Evolutionary conservation across 1,139 yeast genomes (phyloP).

Genomic region (Meyerozyma carpophila): DNA sequence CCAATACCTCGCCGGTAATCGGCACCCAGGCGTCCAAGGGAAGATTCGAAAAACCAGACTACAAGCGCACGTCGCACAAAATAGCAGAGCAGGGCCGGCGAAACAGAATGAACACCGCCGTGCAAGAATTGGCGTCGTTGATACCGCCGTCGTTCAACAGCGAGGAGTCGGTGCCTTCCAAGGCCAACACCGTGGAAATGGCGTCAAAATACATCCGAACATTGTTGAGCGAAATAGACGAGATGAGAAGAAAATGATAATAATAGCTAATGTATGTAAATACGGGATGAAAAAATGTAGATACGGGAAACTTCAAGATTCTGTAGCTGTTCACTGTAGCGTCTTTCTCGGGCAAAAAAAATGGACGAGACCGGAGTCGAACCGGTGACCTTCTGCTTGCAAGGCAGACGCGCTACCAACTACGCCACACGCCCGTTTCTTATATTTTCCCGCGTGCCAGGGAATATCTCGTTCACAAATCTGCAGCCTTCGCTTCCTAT

Average conservation of each 20-base stretch:
- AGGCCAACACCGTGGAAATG: constrained; percentile 91
- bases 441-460: no score
- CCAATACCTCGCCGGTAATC: constrained; percentile 11
- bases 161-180: constrained; percentile 63
- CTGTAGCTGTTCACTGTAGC: background rate
- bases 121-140: constrained; percentile 63
- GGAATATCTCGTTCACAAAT: no score
- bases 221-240: constrained; percentile 41
- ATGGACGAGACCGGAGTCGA: constrained; percentile 65
- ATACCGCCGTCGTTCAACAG: constrained; percentile 62
- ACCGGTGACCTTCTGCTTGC: constrained; percentile 65
- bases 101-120: constrained; percentile 83
- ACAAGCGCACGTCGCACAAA: constrained; percentile 78
- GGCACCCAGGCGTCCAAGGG: constrained; percentile 9
- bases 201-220: constrained; percentile 67
- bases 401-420: constrained; percentile 70
- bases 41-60: constrained; percentile 19
- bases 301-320: background rate
- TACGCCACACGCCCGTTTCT: constrained; percentile 58
- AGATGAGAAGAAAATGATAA: constrained; percentile 12
- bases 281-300: background rate
- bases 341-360: constrained; percentile 11
- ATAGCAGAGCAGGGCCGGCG: constrained; percentile 95
- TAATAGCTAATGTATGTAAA: background rate
- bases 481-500: background rate